Percentiles rank a stretch among this genome's conserved stretches.
Conservation (phyloP, 345 rosid genomes). For the Salix exigua region DNA sequence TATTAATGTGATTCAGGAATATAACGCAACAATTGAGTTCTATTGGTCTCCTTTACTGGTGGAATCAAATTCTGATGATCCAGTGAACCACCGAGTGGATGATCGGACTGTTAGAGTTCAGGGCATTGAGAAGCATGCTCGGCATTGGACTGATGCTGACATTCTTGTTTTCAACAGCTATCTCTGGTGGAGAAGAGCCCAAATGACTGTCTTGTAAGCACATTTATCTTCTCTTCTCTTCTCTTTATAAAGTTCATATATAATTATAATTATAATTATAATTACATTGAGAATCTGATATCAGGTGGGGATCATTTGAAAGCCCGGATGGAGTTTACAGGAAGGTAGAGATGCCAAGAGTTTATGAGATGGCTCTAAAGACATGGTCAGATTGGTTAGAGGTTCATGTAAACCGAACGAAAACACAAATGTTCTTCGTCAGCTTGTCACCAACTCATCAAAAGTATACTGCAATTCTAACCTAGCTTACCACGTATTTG, state of each 20-base stretch:
- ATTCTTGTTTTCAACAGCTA: constrained; percentile 26
- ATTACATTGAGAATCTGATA: not conserved
- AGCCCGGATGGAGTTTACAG: constrained; percentile 19
- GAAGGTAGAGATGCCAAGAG: constrained; percentile 29
- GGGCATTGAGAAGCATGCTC: constrained; percentile 29
- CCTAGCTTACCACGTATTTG: not conserved
- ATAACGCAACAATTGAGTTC: constrained; percentile 25
- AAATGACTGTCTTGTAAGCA: constrained; percentile 29
- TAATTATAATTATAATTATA: not conserved
- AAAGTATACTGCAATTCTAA: constrained; percentile 1
- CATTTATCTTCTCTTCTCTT: no score
- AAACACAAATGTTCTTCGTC: constrained; percentile 19
- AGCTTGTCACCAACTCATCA: constrained; percentile 32
- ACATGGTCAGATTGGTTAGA: constrained; percentile 32
- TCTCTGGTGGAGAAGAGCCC: constrained; percentile 34
- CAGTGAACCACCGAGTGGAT: constrained; percentile 17
- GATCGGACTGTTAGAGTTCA: constrained; percentile 26
- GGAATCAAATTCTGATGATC: constrained; percentile 32
- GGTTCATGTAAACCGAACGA: constrained; percentile 21
- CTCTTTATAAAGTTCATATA: not conserved
- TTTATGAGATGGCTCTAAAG: constrained; percentile 28
- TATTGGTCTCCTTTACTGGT: constrained; percentile 33
- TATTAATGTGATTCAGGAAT: constrained; percentile 13
- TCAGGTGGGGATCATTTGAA: constrained; percentile 30
- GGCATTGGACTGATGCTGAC: constrained; percentile 27